Evolutionary conservation across 2,329 filamentous ascomycete genomes (phyloP), one percentile per base, ranked within the genome.

Genomic region (Orbilia quercus): DNA sequence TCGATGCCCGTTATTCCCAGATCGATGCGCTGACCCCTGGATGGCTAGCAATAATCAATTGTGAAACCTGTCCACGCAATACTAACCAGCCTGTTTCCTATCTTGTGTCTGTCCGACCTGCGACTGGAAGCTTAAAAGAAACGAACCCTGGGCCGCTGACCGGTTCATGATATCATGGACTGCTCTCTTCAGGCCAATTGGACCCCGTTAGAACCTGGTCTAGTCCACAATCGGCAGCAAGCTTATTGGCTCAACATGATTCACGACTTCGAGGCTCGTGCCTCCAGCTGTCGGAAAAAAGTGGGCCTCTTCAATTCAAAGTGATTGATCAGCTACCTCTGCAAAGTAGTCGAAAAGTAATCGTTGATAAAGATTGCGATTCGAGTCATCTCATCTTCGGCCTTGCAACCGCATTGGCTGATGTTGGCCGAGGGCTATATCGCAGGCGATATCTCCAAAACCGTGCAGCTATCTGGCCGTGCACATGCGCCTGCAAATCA

Each of bases 141-240:
- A 34, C 7, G 1, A 34, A 2, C 28, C 25, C 22, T 18, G 40
- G 9, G 31, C 18, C 50, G 50, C 50, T 40, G 50, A 54, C 50
- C 34, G 18, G 50, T 28, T 54, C 31, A 54, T 54, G 50, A 54
- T 54, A 54, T 54, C 50, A 54, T 54, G 16, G 34, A 34, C 20
- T 18, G 14, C 22, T 16, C 48, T 11, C 25, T 38, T 14, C 16
- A 25, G 34, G 20, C 34, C 34, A 54, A 50, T 50, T 25, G 45
- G 20, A 20, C 23, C 12, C 50, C 20, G 50, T 54, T 54, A 31
- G 34, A 18, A 36, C 22, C 47, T 12, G 14, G 28, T 36, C 48
- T 51, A 51, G 25, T 38, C 34, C 11, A 20, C 50, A 54, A 40
- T 54, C 18, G 50, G 31, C 31, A 23, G 31, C 50, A 16, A 40